Conservation (phyloP, 2,329 filamentous ascomycete genomes). For the Trichoderma oligosporum region DNA sequence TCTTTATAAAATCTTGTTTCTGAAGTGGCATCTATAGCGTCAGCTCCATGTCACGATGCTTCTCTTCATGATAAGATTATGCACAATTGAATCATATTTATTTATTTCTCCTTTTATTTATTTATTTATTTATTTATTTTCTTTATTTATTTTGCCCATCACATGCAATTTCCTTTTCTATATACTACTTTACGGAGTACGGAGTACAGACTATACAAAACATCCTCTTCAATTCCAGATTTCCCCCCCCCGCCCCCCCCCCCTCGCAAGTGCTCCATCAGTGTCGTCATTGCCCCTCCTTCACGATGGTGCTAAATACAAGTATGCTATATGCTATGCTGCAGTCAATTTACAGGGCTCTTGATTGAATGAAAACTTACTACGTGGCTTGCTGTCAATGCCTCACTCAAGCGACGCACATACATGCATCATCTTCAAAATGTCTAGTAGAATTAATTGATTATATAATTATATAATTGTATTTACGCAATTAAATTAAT, state of each 20-base stretch:
- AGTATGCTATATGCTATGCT: too few species aligned
- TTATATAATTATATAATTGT: background rate
- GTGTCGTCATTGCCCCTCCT: conserved; percentile 18
- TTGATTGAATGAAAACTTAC: too few species aligned
- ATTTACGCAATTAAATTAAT: background rate
- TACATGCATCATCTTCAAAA: background rate
- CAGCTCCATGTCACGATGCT: background rate
- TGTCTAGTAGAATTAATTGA: background rate
- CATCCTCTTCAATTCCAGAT: background rate
- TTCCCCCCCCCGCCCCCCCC: background rate
- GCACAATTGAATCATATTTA: conserved; percentile 6
- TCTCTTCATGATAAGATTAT: background rate
- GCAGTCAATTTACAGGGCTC: too few species aligned
- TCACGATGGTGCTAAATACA: background rate
- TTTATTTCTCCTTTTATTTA: background rate
- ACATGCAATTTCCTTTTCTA: background rate
- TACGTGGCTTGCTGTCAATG: too few species aligned
- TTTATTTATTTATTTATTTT: background rate
- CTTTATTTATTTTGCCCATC: background rate
- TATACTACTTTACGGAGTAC: too few species aligned
- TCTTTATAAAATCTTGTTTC: background rate
- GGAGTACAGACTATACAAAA: too few species aligned
- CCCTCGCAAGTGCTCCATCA: conserved; percentile 7
- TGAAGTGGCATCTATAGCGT: background rate
- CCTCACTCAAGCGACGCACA: too few species aligned